These are phyloP conservation scores for Pharus latifolius DNA, from an alignment of 176 grass and related monocot species.

Conservation along the genomic window DNA sequence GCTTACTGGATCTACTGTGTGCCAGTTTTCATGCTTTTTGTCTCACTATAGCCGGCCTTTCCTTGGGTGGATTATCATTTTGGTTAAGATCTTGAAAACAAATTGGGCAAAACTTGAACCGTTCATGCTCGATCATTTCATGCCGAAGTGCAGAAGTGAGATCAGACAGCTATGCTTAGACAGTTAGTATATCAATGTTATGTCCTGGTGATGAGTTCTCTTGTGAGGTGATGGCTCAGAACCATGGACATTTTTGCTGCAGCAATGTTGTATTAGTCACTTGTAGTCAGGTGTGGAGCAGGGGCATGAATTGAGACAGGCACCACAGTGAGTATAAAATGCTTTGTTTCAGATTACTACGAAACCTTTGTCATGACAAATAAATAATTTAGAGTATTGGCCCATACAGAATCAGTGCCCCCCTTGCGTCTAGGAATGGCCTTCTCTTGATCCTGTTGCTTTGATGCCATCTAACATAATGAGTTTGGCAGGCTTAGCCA, in stretches of 20 bases:
- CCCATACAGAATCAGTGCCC: constrained; percentile 23
- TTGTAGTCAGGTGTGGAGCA: neutral
- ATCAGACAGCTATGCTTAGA: neutral
- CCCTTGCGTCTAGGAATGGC: neutral
- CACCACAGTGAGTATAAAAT: neutral
- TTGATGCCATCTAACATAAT: constrained; percentile 30
- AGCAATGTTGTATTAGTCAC: neutral
- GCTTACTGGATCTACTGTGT: neutral
- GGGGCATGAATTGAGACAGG: neutral
- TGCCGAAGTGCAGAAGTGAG: neutral
- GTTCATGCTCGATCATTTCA: neutral
- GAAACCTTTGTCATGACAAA: neutral
- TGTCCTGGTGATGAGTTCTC: neutral
- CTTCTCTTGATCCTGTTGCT: constrained; percentile 26
- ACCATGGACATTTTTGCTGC: neutral
- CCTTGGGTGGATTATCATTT: neutral
- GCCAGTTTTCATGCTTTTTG: neutral
- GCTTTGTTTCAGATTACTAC: neutral
- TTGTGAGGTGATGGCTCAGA: neutral
- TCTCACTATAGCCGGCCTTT: neutral
- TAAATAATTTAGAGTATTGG: constrained; percentile 9
- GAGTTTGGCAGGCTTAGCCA: constrained; percentile 27
- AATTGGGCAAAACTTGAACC: neutral
- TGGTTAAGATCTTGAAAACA: neutral
- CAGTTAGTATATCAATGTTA: neutral